Conservation (phyloP, 2,329 filamentous ascomycete species). For the Xylaria sp. region DNA sequence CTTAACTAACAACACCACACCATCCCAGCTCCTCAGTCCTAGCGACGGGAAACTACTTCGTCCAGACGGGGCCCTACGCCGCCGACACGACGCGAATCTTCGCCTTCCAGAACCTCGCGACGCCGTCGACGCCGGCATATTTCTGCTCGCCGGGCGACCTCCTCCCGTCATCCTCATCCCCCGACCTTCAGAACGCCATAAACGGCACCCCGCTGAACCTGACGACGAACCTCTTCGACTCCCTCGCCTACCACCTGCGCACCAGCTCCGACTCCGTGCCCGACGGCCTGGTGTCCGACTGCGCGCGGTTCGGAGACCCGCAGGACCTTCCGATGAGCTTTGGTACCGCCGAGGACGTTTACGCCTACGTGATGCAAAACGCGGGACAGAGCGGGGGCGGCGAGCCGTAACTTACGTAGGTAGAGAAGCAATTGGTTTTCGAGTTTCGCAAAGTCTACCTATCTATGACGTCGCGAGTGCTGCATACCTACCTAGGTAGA, state of each 20-base stretch:
- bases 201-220: conserved; percentile 34
- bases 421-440: neutral
- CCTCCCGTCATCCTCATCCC: conserved; percentile 1
- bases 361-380: conserved; percentile 35
- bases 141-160: conserved; percentile 39
- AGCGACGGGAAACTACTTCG: conserved; percentile 39
- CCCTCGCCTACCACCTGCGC: conserved; percentile 34
- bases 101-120: conserved; percentile 38
- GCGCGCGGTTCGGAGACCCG: conserved; percentile 27
- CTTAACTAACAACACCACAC: neutral
- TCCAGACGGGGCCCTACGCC: conserved; percentile 32
- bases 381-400: conserved; percentile 35
- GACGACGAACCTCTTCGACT: conserved; percentile 31
- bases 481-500: neutral
- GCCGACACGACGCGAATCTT: conserved; percentile 37
- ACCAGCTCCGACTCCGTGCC: conserved; percentile 29
- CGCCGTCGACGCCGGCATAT: conserved; percentile 27
- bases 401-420: neutral
- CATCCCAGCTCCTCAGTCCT: conserved; percentile 36
- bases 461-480: neutral
- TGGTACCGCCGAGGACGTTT: conserved; percentile 29
- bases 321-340: conserved; percentile 36
- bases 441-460: too few species aligned
- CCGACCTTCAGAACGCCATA: conserved; percentile 21
- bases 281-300: conserved; percentile 32